Base-by-base conservation (phyloP, 1,284 basidiomycete genomes). In the Rhizopogon hawkerae region DNA sequence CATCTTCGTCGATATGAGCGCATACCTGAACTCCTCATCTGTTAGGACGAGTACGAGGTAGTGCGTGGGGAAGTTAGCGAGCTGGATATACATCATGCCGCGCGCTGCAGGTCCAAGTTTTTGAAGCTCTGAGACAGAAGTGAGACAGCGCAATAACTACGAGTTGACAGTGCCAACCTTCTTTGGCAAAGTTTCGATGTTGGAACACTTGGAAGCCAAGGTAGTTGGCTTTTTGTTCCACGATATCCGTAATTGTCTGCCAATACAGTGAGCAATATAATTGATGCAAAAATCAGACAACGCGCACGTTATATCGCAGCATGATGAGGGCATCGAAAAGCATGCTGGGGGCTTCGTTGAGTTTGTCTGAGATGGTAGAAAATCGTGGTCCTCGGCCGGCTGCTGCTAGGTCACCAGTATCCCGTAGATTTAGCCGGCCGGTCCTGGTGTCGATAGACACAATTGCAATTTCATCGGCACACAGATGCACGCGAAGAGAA, bases 21-120 rank as follows among this genome's bases (percentile, higher is more conserved):
- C 89, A 59, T 83, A 90, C 42, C 79, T 78, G 59, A 89, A 84
- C 47, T 81, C 76, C 45, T 82, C 77, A 58, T 89, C 85, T 0
- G 83, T 83, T 56, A 91, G 83, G 41, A 85, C 81, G 35, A 86
- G 72, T 9, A 89, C 85, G 16, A 90, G 78, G 60, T 89, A 89
- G 59, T 89, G 80, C 34, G 70, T 72, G 0, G 80, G 80, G 59
- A 83, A 88, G 55, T 75, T 82, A 35, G 79, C 64, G 11, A 91
- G 74, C 56, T 83, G 80, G 53, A 90, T 82, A 62, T 80, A 89
- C 31, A 89, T 69, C 42, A 65, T 74, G 23, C 73, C 76, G 38
- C 76, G 78, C 8, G 74, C 71, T 11, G 73, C 64, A 3, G 71
- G 66, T 1, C 86, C 85, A 41, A 89, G 71, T 58, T 86, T 88